Evolutionary conservation across 2,329 filamentous ascomycete genomes (phyloP), one percentile per base, ranked within the genome.

Genomic region (Aspergillus pseudoterreus): DNA sequence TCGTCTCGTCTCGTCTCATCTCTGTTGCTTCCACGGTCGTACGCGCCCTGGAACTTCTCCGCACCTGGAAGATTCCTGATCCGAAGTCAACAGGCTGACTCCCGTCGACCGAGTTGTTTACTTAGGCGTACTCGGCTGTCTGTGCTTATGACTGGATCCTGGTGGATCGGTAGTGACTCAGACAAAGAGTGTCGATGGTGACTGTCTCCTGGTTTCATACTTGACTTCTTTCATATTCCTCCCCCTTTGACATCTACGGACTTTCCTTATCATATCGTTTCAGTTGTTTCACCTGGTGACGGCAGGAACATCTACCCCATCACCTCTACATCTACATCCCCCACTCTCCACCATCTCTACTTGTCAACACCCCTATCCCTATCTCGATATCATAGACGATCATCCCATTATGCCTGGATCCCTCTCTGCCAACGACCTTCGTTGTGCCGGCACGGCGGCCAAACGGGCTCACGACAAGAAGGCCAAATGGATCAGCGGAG

Each of bases 371-470:
- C 14, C 10, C 32, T 46, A 38, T 38, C 14, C 15, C 14, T 17
- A 38, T 14, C 35, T n/a, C 22, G 14, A 14, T 42, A 19, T 2
- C 39, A 6, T 42, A 42, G 8, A 42, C 17, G 22, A n/a, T 17
- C 17, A 24, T 21, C 15, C n/a, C 39, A 17, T 42, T 4, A 58
- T 58, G 44, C 60, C 58, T 6, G 22, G 22, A 22, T 22, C 22
- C 6, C 22, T 22, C 43, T 63, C 70, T 50, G 75, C 74, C 61
- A 65, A 69, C 65, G 81, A 84, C 64, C 72, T 83, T 56, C 80
- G 81, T 64, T 76, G 75, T 66, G 70, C 70, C 58, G 74, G 78
- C 63, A 77, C 77, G 62, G 78, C 80, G 60, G 77, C 58, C 55
- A 70, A 73, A 52, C 65, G 72, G 27, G 62, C 64, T 51, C 64